phyloP scores from a whole-genome alignment of 352 stramenopile genomes.

The Phytopythium kandeliae region DNA sequence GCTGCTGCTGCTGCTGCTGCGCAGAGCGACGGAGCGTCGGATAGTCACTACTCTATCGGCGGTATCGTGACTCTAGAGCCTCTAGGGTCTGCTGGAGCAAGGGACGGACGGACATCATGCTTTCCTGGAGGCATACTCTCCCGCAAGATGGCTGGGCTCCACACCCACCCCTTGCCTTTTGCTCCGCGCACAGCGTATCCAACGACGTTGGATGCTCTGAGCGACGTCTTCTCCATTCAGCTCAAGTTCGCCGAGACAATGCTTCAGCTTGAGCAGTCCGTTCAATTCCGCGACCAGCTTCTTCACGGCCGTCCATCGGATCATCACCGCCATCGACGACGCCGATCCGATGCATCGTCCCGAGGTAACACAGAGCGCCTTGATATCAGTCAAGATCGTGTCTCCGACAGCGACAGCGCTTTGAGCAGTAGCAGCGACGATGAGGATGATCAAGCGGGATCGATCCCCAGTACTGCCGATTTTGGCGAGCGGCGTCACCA shows the following conservation, averaged over 20 bases:
- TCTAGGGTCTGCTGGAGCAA: slow-evolving; percentile 4
- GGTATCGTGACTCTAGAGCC: slow-evolving; percentile 50
- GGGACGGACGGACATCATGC: background rate
- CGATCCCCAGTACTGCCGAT: background rate
- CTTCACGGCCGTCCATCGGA: slow-evolving; percentile 15
- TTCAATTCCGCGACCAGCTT: slow-evolving; percentile 51
- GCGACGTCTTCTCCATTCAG: slow-evolving; percentile 60
- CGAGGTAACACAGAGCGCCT: background rate
- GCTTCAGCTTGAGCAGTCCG: slow-evolving; percentile 59
- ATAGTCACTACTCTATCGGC: slow-evolving; percentile 50
- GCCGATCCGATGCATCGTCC: background rate
- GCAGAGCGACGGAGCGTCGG: slow-evolving; percentile 2
- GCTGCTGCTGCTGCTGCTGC: background rate
- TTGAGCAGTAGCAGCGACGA: slow-evolving; percentile 3
- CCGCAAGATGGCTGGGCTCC: background rate
- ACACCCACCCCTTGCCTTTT: background rate
- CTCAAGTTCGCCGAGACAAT: slow-evolving; percentile 72
- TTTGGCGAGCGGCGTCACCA: background rate
- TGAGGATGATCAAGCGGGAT: background rate
- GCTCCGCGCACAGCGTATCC: slow-evolving; percentile 9
- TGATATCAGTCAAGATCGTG: background rate
- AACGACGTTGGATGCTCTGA: slow-evolving; percentile 31
- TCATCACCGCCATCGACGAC: background rate
- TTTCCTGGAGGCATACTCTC: background rate
- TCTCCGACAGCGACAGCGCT: background rate